phyloP scores from a whole-genome alignment of 2,329 filamentous ascomycete genomes.

The Talaromyces sp. region DNA sequence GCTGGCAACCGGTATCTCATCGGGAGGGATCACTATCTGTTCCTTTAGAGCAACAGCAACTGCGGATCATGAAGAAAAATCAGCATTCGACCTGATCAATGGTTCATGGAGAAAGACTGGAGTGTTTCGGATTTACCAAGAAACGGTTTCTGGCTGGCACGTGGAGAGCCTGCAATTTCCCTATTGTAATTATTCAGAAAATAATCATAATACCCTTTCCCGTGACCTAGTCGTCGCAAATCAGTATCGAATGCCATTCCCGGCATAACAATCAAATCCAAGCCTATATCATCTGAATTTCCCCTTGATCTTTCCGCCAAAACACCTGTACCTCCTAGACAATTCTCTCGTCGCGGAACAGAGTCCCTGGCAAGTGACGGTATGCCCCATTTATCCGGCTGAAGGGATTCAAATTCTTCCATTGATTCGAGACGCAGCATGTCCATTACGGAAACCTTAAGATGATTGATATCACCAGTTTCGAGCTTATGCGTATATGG shows the following conservation, averaged over 20 bases:
- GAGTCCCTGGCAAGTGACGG: constrained; percentile 70
- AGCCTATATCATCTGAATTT: constrained; percentile 33
- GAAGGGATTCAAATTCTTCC: constrained; percentile 70
- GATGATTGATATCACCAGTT: constrained; percentile 26
- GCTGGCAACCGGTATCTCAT: constrained; percentile 66
- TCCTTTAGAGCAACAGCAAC: constrained; percentile 80
- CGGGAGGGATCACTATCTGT: constrained; percentile 65
- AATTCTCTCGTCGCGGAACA: constrained; percentile 62
- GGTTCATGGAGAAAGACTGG: background rate
- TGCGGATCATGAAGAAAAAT: constrained; percentile 30
- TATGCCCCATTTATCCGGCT: constrained; percentile 86
- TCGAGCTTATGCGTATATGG: constrained; percentile 71
- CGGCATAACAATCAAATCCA: constrained; percentile 87
- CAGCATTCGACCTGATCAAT: background rate
- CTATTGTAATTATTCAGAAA: constrained; percentile 73
- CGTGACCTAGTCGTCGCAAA: constrained; percentile 79
- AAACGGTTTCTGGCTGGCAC: constrained; percentile 48
- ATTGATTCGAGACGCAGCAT: constrained; percentile 77
- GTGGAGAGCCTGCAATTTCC: constrained; percentile 30
- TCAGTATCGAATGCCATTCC: constrained; percentile 82
- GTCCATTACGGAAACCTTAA: constrained; percentile 74
- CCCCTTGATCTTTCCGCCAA: constrained; percentile 13
- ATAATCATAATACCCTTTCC: constrained; percentile 94
- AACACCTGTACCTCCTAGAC: constrained; percentile 61
- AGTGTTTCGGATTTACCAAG: constrained; percentile 47